Percentiles rank a stretch among this genome's conserved stretches.
These are phyloP conservation scores for Penicillium robsamsonii DNA, from an alignment of 495 filamentous ascomycete species.

Conservation along the genomic window DNA sequence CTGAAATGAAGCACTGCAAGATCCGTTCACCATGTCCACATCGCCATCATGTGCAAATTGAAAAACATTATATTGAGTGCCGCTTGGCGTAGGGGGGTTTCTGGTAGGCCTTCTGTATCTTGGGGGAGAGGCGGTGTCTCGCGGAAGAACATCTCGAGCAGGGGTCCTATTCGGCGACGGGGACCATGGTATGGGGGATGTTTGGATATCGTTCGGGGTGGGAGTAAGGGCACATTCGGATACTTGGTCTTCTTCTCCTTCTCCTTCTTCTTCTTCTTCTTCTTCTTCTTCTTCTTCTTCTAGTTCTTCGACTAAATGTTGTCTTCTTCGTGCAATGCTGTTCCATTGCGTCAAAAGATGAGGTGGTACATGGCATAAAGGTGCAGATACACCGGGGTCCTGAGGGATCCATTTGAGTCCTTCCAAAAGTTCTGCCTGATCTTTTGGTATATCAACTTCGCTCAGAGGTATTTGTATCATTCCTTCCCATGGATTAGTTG, in stretches of 20 bases:
- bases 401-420: conserved; percentile 45
- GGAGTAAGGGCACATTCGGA: neutral
- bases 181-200: conserved; percentile 1
- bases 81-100: neutral
- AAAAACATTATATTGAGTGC: neutral
- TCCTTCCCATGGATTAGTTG: conserved; percentile 35
- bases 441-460: conserved; percentile 55
- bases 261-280: neutral
- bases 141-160: conserved; percentile 3
- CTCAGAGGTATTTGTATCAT: conserved; percentile 40
- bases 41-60: neutral
- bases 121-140: neutral
- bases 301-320: conserved; percentile 1
- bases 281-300: neutral
- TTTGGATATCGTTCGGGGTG: conserved; percentile 9
- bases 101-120: neutral
- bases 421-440: conserved; percentile 60
- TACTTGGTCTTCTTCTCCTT: neutral
- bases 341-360: conserved; percentile 38
- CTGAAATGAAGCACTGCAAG: neutral
- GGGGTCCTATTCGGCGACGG: conserved; percentile 1
- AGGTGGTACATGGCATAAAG: conserved; percentile 38
- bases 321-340: conserved; percentile 32
- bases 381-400: conserved; percentile 18
- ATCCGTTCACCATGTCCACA: neutral